These are phyloP conservation scores for Exophiala sp. DNA, from an alignment of 2,329 filamentous ascomycete species.

Conservation along the genomic window DNA sequence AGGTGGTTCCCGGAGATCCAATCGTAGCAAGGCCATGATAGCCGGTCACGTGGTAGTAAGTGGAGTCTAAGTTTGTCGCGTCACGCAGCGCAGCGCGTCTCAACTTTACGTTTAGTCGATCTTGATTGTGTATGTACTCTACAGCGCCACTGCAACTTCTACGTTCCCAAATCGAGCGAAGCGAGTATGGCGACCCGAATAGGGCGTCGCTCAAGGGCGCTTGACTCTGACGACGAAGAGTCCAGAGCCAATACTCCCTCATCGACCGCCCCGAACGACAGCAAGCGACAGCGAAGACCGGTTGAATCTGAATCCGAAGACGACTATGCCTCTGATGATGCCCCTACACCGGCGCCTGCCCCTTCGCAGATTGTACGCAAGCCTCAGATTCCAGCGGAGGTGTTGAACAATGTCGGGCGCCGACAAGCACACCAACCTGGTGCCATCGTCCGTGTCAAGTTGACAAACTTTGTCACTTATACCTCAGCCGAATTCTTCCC, in stretches of 20 bases:
- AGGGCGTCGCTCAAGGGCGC: conserved; percentile 19
- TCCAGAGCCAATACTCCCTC: conserved; percentile 25
- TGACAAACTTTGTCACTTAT: conserved; percentile 92
- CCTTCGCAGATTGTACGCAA: background rate
- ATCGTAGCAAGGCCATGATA: too few species aligned
- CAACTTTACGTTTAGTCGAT: too few species aligned
- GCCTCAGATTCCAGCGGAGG: background rate
- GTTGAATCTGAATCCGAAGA: conserved; percentile 18
- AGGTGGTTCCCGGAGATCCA: too few species aligned
- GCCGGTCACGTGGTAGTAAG: too few species aligned
- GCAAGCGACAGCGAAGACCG: conserved; percentile 25
- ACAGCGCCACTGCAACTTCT: background rate
- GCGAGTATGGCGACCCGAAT: conserved; percentile 16
- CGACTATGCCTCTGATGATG: conserved; percentile 5
- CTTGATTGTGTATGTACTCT: background rate
- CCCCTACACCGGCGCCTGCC: background rate
- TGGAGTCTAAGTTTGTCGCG: background rate
- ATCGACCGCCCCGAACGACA: conserved; percentile 26
- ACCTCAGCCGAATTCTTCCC: conserved; percentile 84
- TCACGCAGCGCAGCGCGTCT: background rate
- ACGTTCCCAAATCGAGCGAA: background rate
- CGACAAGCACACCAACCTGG: conserved; percentile 55
- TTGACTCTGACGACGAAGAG: conserved; percentile 25
- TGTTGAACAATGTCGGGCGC: background rate
- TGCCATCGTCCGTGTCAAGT: conserved; percentile 78